A percentile compares a stretch with the other conserved stretches of the same genome.
Conservation (phyloP, 331 rosid genomes). For the Pyrus hybrid region DNA sequence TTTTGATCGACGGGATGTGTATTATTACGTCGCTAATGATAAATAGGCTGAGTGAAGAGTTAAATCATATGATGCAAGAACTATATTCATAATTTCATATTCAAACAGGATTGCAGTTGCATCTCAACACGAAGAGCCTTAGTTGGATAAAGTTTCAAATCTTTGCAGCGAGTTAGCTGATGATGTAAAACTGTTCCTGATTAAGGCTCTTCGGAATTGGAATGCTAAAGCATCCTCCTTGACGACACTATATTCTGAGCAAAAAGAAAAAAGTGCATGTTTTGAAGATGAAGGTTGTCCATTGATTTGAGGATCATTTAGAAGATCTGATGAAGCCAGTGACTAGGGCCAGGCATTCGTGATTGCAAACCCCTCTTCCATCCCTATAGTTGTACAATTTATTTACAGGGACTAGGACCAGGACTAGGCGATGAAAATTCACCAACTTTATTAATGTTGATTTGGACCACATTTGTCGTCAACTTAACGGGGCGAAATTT, state of each 20-base stretch:
- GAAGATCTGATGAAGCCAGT: background rate
- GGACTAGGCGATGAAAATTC: background rate
- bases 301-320: background rate
- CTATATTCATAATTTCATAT: too few relatives aligned
- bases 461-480: background rate
- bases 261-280: background rate
- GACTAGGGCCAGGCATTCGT: too few relatives aligned
- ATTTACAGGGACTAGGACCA: background rate
- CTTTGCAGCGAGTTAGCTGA: background rate
- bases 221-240: background rate
- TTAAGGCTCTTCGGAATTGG: background rate
- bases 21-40: background rate
- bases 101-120: background rate
- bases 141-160: background rate
- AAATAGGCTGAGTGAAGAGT: background rate
- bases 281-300: background rate
- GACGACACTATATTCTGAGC: background rate
- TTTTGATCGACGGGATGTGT: background rate
- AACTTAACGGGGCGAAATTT: slow-evolving; percentile 23
- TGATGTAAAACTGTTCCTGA: background rate
- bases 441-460: background rate
- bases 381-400: too few relatives aligned
- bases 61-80: background rate
- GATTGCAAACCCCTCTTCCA: too few relatives aligned
- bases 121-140: background rate